Conservation (phyloP, 148 eudicot genomes). For the Euryodendron excelsum region DNA sequence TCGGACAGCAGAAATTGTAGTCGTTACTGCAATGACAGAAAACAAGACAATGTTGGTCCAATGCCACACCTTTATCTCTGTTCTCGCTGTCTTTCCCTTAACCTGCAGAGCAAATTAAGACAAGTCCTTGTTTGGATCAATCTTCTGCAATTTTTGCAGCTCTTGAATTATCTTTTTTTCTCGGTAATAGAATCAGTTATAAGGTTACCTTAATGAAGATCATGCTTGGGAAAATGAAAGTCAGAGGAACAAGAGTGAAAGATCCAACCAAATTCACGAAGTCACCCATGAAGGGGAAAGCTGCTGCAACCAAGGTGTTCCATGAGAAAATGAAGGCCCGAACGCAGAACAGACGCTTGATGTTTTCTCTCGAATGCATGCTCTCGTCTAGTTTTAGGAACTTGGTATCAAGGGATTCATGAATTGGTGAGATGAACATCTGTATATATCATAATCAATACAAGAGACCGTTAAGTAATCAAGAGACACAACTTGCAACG, state of each 20-base stretch:
- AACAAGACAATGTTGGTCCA: conserved; percentile 41
- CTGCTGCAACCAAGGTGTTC: conserved; percentile 52
- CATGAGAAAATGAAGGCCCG: conserved; percentile 44
- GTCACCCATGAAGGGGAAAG: conserved; percentile 69
- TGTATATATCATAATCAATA: too few species aligned
- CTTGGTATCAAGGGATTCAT: conserved; percentile 58
- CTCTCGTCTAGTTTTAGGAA: conserved; percentile 41
- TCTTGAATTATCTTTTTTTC: neutral
- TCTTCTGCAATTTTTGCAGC: neutral
- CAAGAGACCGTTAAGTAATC: too few species aligned
- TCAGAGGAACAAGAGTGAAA: conserved; percentile 41
- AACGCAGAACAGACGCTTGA: conserved; percentile 39
- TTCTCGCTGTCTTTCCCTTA: conserved; percentile 40
- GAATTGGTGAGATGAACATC: conserved; percentile 57
- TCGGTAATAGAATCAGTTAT: neutral
- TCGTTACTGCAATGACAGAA: conserved; percentile 40
- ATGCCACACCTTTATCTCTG: conserved; percentile 49
- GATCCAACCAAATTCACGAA: conserved; percentile 56
- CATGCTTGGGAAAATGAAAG: conserved; percentile 67
- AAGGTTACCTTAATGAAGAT: conserved; percentile 54
- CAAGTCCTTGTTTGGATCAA: neutral
- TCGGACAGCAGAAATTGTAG: conserved; percentile 54
- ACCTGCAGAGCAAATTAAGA: conserved; percentile 30
- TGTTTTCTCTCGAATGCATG: conserved; percentile 45
- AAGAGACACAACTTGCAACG: too few species aligned